These are phyloP conservation scores for Penicillium samsonianum DNA, from an alignment of 495 filamentous ascomycete species.

Conservation along the genomic window DNA sequence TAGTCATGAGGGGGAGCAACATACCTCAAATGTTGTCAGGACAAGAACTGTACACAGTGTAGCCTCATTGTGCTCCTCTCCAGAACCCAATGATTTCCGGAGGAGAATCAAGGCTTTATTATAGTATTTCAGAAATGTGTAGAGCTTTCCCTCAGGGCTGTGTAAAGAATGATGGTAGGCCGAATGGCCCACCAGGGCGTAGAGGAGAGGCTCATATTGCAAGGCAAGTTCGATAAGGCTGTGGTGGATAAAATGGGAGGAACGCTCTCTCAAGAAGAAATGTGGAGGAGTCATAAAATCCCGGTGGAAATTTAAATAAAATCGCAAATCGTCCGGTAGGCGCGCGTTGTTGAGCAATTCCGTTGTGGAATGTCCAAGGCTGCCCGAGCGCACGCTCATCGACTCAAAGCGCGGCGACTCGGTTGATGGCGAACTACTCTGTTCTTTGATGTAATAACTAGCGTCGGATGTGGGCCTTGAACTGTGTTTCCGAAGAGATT, in stretches of 20 bases:
- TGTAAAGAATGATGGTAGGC: constrained; percentile 81
- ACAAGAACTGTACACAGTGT: constrained; percentile 88
- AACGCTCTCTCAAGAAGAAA: constrained; percentile 72
- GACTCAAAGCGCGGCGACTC: constrained; percentile 43
- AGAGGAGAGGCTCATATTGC: constrained; percentile 77
- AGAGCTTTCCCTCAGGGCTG: constrained; percentile 66
- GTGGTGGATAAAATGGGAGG: constrained; percentile 68
- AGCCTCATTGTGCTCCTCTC: constrained; percentile 68
- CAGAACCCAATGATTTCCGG: constrained; percentile 66
- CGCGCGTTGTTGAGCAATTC: constrained; percentile 43
- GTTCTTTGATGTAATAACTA: constrained; percentile 36
- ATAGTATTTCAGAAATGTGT: constrained; percentile 86
- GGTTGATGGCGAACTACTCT: constrained; percentile 47
- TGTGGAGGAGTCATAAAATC: constrained; percentile 76
- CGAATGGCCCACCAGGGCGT: constrained; percentile 87
- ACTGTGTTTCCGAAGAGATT: constrained; percentile 45
- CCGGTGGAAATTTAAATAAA: constrained; percentile 76
- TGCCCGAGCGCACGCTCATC: constrained; percentile 36
- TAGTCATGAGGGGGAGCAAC: constrained; percentile 13
- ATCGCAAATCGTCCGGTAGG: constrained; percentile 67
- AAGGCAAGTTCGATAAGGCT: constrained; percentile 70
- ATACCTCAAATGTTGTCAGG: constrained; percentile 90
- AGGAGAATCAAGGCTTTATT: constrained; percentile 80
- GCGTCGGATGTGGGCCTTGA: constrained; percentile 35
- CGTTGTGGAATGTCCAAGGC: constrained; percentile 31